Evolutionary conservation across 768 basidiomycete species (phyloP), one percentile per base, ranked within the genome.

Genomic region (Favolaschia claudopus): DNA sequence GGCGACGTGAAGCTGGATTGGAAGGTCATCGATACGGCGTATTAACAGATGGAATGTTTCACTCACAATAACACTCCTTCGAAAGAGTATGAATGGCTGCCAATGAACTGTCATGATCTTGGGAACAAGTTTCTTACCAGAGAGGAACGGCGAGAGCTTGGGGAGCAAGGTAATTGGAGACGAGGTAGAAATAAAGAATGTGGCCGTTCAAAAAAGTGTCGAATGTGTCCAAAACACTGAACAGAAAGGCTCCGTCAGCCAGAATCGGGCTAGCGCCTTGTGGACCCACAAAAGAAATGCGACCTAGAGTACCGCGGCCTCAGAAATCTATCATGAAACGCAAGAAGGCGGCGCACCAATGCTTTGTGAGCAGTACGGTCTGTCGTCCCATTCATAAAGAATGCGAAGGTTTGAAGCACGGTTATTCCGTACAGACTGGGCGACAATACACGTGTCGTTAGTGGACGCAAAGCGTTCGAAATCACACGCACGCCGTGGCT

Each of bases 341-440:
- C 20, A 37, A 17, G 45, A 38, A 8, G 3, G 10, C 1, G 9
- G 60, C 78, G 48, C 58, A 82, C 84, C 64, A 76, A 58, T 19
- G 75, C 24, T 60, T 78, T 83, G 39, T 81, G 69, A 22, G 40
- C 27, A 4, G 58, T 42, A 31, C 60, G 67, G 65, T 83, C 81
- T 5, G 68, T 69, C 1, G 70, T 69, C 25, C 68, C 73, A 37
- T 73, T 65, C 45, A 72, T 72, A 58, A 82, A 86, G 69, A 84
- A 87, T 15, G 79, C 74, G 59, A 76, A 85, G 2, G 81, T 81
- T 65, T 87, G 86, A 14, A 80, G 73, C 57, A 80, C 85, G 9
- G 83, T 85, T 8, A 86, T 70, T 2, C 86, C 86, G 78, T 81
- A 87, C n/a, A 87, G 70, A n/a, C 85, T 87, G 51, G 6, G 20